Base-by-base conservation (phyloP, 2,329 filamentous ascomycete species). In the Aspergillus arachidicola region DNA sequence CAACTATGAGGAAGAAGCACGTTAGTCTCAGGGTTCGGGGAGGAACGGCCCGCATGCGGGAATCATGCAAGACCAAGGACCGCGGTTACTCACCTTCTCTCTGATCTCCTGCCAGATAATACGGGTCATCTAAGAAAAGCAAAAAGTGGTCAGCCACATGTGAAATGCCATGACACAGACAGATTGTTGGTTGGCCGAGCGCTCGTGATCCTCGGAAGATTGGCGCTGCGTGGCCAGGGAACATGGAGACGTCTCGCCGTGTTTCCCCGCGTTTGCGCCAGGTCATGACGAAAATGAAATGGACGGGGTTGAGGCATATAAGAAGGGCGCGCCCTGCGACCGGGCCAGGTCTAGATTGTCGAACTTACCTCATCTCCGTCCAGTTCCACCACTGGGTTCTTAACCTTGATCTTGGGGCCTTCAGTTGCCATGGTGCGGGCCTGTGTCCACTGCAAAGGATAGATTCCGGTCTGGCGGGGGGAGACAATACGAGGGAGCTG, bases 71-170 rank as follows among this genome's bases (percentile, higher is more conserved):
- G 56, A 43, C 50, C 53, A 59, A 56, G 58, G 56, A 61, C 64
- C 64, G 66, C 54, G 60, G 59, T 61, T 45, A 70, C 77, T 68
- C 77, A 86, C 84, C 77, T 96, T 97, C 84, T 98, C 92, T 87
- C 97, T 97, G 87, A 99, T 99, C 81, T 92, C 89, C 85, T 97
- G 86, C 95, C 95, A 99, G 85, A 99, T 99, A 80, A 99, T 94
- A 75, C 95, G 87, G 73, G 95, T 99, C 95, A 98, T 98, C 89
- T 93, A 76, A 53, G 66, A n/a, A 58, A 43, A n/a, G 61, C 32
- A 34, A 54, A 48, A 36, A 41, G n/a, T 43, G 38, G 57, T 69
- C 50, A 69, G 67, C 62, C 57, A 63, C 64, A 69, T 67, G 64
- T 65, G 61, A 62, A 23, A 59, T 48, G 56, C 9, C 7, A 56